These are phyloP conservation scores for Volvox africanus DNA, from an alignment of 139 green algal species.

Conservation along the genomic window DNA sequence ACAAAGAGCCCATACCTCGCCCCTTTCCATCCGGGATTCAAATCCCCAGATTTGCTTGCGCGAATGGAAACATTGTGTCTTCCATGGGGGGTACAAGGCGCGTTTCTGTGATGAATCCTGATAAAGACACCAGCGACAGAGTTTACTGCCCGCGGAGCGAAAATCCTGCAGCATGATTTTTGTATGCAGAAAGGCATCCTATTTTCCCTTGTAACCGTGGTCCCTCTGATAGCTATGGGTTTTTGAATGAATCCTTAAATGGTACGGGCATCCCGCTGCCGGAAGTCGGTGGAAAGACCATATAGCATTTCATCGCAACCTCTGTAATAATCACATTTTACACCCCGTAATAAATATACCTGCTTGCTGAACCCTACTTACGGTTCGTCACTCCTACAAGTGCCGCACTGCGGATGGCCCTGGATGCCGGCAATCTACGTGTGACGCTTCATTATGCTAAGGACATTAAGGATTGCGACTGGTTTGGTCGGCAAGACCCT, in stretches of 20 bases:
- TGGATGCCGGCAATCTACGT: constrained; percentile 5
- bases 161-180: too few relatives aligned
- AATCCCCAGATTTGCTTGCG: too few relatives aligned
- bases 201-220: too few relatives aligned
- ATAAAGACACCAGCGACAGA: too few relatives aligned
- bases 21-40: too few relatives aligned
- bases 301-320: not conserved
- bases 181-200: too few relatives aligned
- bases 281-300: not conserved
- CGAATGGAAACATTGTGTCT: too few relatives aligned
- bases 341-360: not conserved
- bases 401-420: constrained; percentile 9
- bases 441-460: constrained; percentile 8
- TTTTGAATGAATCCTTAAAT: too few relatives aligned
- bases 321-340: not conserved
- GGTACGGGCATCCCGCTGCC: not conserved
- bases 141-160: too few relatives aligned
- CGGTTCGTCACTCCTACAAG: not conserved
- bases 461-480: constrained; percentile 35
- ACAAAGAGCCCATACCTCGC: constrained; percentile 25
- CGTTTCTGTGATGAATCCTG: too few relatives aligned
- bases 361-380: not conserved
- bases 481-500: constrained; percentile 18
- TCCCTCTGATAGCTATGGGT: too few relatives aligned
- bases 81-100: too few relatives aligned